Evolutionary conservation across 805 yeast genomes (phyloP).

Genomic region (Kluyveromyces lactis): DNA sequence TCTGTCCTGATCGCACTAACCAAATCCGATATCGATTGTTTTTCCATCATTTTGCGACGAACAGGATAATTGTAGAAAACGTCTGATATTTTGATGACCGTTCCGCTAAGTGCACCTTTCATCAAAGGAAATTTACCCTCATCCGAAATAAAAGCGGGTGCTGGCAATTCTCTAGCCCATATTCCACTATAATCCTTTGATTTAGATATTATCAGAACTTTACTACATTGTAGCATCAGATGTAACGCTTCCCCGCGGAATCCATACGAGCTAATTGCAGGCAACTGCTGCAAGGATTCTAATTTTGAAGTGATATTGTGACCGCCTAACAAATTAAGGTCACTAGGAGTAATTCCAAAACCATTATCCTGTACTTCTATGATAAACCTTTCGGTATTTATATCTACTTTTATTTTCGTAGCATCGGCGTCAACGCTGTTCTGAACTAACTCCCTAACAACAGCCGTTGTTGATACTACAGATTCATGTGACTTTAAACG

Average conservation of each 20-base stretch:
- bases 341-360: constrained; percentile 46
- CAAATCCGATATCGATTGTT: constrained; percentile 9
- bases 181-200: constrained; percentile 21
- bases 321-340: constrained; percentile 39
- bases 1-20: constrained; percentile 11
- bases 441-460: constrained; percentile 42
- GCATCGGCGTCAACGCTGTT: constrained; percentile 53
- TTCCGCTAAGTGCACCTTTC: constrained; percentile 12
- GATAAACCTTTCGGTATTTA: constrained; percentile 30
- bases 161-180: constrained; percentile 18
- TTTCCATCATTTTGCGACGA: constrained; percentile 12
- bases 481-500: constrained; percentile 29
- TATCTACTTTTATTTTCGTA: constrained; percentile 26
- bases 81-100: constrained; percentile 14
- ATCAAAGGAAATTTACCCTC: not conserved
- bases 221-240: constrained; percentile 42
- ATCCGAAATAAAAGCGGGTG: constrained; percentile 7
- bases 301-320: constrained; percentile 52
- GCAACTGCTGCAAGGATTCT: constrained; percentile 30
- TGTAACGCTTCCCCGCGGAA: constrained; percentile 67
- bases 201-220: constrained; percentile 42
- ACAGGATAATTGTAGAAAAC: constrained; percentile 23
- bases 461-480: constrained; percentile 32
- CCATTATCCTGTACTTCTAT: constrained; percentile 61
- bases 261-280: constrained; percentile 41